phyloP scores from a whole-genome alignment of 2,329 filamentous ascomycete species.

The Colletotrichum sp. region DNA sequence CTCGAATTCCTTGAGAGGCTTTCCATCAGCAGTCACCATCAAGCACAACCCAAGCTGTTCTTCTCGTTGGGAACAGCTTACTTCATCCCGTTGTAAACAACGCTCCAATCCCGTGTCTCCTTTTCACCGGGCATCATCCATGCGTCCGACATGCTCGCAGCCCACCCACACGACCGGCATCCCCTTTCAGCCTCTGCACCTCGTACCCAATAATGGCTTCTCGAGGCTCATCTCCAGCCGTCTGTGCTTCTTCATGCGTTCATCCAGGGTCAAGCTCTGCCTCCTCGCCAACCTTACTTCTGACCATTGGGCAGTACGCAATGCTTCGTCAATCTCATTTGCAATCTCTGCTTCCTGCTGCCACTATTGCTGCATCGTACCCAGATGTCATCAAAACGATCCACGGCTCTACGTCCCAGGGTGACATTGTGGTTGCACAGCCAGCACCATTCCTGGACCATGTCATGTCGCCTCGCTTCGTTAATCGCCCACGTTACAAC shows the following conservation, averaged over 20 bases:
- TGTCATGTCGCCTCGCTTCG: conserved; percentile 11
- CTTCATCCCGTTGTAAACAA: not conserved
- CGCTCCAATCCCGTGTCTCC: not conserved
- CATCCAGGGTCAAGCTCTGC: conserved; percentile 1
- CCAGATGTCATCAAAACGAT: not conserved
- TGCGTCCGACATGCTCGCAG: not conserved
- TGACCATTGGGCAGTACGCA: not conserved
- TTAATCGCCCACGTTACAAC: conserved; percentile 13
- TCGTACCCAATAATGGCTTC: conserved; percentile 10
- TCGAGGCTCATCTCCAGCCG: conserved; percentile 21
- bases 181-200: conserved; percentile 18
- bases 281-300: not conserved
- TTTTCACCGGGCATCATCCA: conserved; percentile 2
- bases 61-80: not conserved
- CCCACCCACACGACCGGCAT: conserved; percentile 6
- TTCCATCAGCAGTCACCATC: not conserved
- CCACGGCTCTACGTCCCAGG: conserved; percentile 1
- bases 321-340: conserved; percentile 18
- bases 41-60: not conserved
- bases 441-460: conserved; percentile 1
- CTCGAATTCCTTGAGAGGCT: not conserved
- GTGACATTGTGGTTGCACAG: not conserved
- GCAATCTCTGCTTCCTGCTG: not conserved
- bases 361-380: not conserved
- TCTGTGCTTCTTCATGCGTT: conserved; percentile 23